phyloP scores from a whole-genome alignment of 179 eudicot species.

The Carnegiea gigantea region DNA sequence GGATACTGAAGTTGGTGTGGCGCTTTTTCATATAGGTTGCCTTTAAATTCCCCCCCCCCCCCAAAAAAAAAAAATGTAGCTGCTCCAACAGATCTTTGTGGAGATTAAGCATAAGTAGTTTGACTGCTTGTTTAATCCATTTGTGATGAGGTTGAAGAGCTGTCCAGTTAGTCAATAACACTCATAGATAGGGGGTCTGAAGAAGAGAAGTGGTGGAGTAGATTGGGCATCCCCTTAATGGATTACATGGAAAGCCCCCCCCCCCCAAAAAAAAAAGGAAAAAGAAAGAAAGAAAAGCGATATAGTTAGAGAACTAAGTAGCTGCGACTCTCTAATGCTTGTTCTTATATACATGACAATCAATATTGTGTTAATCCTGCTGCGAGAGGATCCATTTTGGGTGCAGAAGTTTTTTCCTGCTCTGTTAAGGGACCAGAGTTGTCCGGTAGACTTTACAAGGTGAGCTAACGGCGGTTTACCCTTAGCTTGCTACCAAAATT shows the following conservation, averaged over 20 bases:
- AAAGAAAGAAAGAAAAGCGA: neutral
- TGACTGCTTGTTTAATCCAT: neutral
- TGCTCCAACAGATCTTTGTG: neutral
- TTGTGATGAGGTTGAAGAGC: neutral
- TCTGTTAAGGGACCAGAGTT: neutral
- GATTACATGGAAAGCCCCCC: neutral
- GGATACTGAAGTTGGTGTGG: too few species aligned
- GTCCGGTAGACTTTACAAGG: neutral
- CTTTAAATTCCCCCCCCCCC: neutral
- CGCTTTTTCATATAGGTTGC: too few species aligned
- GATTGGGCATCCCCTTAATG: neutral
- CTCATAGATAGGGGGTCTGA: neutral
- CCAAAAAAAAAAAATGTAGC: neutral
- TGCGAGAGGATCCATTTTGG: neutral
- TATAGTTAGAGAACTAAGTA: too few species aligned
- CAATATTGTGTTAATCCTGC: neutral
- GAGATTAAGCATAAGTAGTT: neutral
- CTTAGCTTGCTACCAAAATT: neutral
- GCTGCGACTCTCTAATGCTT: neutral
- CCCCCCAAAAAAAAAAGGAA: neutral
- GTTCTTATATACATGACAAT: neutral
- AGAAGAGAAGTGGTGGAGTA: neutral
- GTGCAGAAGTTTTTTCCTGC: neutral
- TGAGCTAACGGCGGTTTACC: neutral
- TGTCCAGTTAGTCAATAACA: too few species aligned